Base-by-base conservation (phyloP, 1,284 basidiomycete genomes). In the Flammula alnicola region DNA sequence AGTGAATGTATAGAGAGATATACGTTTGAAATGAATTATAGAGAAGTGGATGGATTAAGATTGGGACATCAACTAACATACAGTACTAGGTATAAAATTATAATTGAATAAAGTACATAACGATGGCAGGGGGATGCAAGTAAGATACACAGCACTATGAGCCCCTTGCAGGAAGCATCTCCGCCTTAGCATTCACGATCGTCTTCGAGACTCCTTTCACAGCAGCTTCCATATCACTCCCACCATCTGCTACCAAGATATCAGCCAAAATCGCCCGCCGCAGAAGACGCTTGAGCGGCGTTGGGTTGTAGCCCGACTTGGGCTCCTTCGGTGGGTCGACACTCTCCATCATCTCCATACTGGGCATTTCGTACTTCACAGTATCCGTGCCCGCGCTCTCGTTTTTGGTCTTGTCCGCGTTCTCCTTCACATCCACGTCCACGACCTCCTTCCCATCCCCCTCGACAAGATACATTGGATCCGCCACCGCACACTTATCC, bases 311-410 rank as follows among this genome's bases (percentile, higher is more conserved):
- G 1, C 35, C 30, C 5, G 53, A 50, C 16, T 47, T 44, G 8
- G 25, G 22, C 5, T 47, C 44, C 14, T 52, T 51, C 2, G 50
- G 46, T 7, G 23, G 47, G 16, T 31, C 22, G n/a, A 55, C 46
- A 23, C 30, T 51, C 45, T 59, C 57, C 57, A 57, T 61, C 47
- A 53, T 55, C 41, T 51, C 14, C 55, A 56, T 55, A 14, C 55
- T 55, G 11, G 59, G 59, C 3, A 61, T 35, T 7, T 39, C 5
- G 12, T 47, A 57, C 17, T 27, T 22, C 19, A 47, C 19, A 0
- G 19, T 39, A 26, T 16, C 17, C 22, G 8, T 27, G 20, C 4
- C n/a, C n/a, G 37, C 6, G 22, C 19, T 17, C 40, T 22, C 10
- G 11, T 22, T 23, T 10, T 17, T n/a, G 12, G 19, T 0, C 12